These are phyloP conservation scores for Leersia perrieri DNA, from an alignment of 176 grass and related monocot genomes.

Conservation along the genomic window DNA sequence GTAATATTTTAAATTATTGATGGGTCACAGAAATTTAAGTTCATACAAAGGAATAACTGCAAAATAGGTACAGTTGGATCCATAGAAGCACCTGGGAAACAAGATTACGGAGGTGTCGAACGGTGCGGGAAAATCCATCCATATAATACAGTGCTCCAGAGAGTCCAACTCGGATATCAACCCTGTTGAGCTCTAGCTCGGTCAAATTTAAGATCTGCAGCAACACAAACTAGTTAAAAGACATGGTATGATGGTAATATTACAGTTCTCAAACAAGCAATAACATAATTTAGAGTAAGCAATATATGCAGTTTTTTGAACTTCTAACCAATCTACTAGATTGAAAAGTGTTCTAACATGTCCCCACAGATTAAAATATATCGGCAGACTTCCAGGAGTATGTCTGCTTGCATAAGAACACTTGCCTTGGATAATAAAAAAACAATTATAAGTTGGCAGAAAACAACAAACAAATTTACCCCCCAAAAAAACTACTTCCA, in stretches of 20 bases:
- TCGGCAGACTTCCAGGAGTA: background rate
- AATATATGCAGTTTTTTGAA: slow-evolving; percentile 3
- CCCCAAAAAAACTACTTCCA: background rate
- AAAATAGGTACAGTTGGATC: slow-evolving; percentile 6
- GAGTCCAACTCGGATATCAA: slow-evolving; percentile 86
- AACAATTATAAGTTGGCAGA: background rate
- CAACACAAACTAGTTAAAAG: slow-evolving; percentile 25
- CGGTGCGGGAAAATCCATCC: slow-evolving; percentile 91
- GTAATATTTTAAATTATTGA: slow-evolving; percentile 6
- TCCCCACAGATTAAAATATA: background rate
- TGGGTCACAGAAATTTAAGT: background rate
- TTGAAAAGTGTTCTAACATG: slow-evolving; percentile 6
- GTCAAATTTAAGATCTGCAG: slow-evolving; percentile 98
- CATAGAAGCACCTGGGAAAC: slow-evolving; percentile 75
- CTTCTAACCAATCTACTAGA: slow-evolving; percentile 14
- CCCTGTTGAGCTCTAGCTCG: slow-evolving; percentile 92
- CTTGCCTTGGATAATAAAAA: background rate
- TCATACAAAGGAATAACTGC: background rate
- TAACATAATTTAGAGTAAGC: slow-evolving; percentile 7
- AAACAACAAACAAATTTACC: background rate
- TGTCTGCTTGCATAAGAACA: background rate
- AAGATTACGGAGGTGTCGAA: slow-evolving; percentile 83
- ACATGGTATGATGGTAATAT: background rate
- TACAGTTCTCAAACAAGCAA: slow-evolving; percentile 23
- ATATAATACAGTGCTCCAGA: slow-evolving; percentile 93